A percentile compares a stretch with the other conserved stretches of the same genome.
Evolutionary conservation across 2,329 filamentous ascomycete species (phyloP).

Genomic region (Colletotrichum navitas): DNA sequence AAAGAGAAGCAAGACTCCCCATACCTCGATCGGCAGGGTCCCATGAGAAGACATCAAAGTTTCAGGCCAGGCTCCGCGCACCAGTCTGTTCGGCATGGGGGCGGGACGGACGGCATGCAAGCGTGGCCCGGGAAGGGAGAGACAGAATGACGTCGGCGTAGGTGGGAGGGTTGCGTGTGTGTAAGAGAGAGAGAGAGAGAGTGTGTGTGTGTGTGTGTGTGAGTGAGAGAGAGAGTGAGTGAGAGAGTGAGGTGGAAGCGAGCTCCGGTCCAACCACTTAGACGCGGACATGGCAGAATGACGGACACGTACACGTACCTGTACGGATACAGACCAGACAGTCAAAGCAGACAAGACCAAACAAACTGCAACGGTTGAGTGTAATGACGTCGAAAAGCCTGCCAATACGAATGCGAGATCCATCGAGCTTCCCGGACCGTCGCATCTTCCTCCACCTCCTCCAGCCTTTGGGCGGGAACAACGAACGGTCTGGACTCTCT

Average conservation of each 20-base stretch:
- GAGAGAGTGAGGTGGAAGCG: too few relatives aligned
- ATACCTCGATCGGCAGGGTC: constrained; percentile 20
- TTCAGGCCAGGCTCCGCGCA: not conserved
- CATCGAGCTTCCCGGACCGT: not conserved
- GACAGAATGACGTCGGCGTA: constrained; percentile 4
- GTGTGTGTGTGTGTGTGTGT: too few relatives aligned
- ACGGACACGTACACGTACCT: not conserved
- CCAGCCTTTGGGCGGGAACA: constrained; percentile 1
- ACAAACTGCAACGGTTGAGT: constrained; percentile 1
- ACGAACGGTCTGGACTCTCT: constrained; percentile 32
- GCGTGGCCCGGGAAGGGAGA: not conserved
- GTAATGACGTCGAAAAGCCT: constrained; percentile 25
- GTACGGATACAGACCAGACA: not conserved
- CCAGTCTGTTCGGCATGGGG: constrained; percentile 1
- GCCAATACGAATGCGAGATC: not conserved
- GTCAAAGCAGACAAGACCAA: constrained; percentile 20
- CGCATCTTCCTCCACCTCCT: not conserved
- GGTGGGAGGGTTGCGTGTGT: not conserved
- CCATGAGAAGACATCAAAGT: not conserved
- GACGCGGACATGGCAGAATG: not conserved
- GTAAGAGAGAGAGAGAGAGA: not conserved
- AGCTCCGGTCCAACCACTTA: not conserved
- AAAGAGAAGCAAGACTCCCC: constrained; percentile 15
- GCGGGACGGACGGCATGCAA: not conserved
- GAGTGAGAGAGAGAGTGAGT: not conserved